Conservation (phyloP, 2,329 filamentous ascomycete genomes). For the Akanthomyces muscarius region DNA sequence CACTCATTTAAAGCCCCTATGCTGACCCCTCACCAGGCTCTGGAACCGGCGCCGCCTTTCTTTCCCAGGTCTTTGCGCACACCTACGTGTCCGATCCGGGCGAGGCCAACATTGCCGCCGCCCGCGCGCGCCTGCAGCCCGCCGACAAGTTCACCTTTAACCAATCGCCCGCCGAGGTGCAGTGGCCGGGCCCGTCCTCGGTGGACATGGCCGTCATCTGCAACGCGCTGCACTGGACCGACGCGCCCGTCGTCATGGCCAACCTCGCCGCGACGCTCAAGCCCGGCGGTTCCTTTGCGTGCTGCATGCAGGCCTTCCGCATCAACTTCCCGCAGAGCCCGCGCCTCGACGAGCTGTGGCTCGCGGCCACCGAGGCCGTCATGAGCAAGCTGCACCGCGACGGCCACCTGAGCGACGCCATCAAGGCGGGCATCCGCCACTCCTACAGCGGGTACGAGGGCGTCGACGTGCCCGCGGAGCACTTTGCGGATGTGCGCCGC, state of each 20-base stretch:
- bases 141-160: conserved; percentile 1
- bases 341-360: conserved; percentile 6
- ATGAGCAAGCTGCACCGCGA: conserved; percentile 1
- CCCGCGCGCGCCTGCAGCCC: conserved; percentile 5
- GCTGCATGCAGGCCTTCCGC: conserved; percentile 15
- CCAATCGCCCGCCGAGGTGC: conserved; percentile 7
- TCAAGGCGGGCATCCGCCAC: conserved; percentile 3
- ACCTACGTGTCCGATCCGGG: conserved; percentile 17
- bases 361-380: conserved; percentile 1
- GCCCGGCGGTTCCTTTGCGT: conserved; percentile 10
- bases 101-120: conserved; percentile 15
- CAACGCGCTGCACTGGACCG: conserved; percentile 17
- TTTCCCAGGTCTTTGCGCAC: conserved; percentile 11
- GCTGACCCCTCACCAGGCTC: neutral
- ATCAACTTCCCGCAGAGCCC: conserved; percentile 10
- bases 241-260: conserved; percentile 1
- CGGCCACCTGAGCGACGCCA: conserved; percentile 8
- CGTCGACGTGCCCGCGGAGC: conserved; percentile 11
- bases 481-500: conserved; percentile 1
- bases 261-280: conserved; percentile 10
- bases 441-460: conserved; percentile 12
- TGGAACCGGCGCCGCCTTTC: conserved; percentile 12
- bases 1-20: neutral
- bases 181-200: neutral
- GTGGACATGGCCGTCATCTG: conserved; percentile 16